phyloP scores from a whole-genome alignment of 495 filamentous ascomycete species.

The Penicillium salamii region DNA sequence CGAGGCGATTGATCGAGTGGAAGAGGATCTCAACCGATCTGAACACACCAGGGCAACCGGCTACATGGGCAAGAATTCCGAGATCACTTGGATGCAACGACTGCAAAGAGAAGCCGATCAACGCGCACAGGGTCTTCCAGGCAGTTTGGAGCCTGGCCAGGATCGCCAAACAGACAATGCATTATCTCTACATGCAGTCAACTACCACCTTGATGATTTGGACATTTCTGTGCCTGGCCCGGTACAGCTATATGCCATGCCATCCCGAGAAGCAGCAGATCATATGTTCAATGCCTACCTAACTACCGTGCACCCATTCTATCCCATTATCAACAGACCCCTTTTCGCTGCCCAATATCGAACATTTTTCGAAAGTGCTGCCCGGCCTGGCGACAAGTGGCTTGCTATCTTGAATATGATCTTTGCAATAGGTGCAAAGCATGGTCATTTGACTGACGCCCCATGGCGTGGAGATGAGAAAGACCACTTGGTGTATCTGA shows the following conservation, averaged over 20 bases:
- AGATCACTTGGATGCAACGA: constrained; percentile 60
- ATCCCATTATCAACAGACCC: constrained; percentile 56
- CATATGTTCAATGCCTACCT: constrained; percentile 56
- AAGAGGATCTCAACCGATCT: constrained; percentile 57
- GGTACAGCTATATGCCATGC: constrained; percentile 53
- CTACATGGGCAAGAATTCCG: constrained; percentile 65
- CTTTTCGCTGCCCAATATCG: constrained; percentile 46
- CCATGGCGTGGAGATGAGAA: constrained; percentile 47
- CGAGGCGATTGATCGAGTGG: constrained; percentile 57
- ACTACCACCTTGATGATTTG: constrained; percentile 60
- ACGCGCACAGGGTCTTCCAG: constrained; percentile 30
- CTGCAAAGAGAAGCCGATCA: constrained; percentile 37
- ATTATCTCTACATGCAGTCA: constrained; percentile 41
- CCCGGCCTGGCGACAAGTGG: constrained; percentile 52
- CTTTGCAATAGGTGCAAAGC: constrained; percentile 61
- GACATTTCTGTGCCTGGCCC: constrained; percentile 45
- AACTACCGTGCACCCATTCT: constrained; percentile 56
- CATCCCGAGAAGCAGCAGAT: constrained; percentile 52
- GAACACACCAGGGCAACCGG: constrained; percentile 53
- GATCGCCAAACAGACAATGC: constrained; percentile 22
- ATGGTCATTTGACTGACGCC: constrained; percentile 52
- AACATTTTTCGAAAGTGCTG: constrained; percentile 39
- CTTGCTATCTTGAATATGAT: constrained; percentile 63
- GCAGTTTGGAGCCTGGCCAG: constrained; percentile 28
- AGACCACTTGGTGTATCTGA: constrained; percentile 49